Evolutionary conservation across 2,329 filamentous ascomycete genomes (phyloP), one percentile per base, ranked within the genome.

Genomic region (Metarhizium humberi): DNA sequence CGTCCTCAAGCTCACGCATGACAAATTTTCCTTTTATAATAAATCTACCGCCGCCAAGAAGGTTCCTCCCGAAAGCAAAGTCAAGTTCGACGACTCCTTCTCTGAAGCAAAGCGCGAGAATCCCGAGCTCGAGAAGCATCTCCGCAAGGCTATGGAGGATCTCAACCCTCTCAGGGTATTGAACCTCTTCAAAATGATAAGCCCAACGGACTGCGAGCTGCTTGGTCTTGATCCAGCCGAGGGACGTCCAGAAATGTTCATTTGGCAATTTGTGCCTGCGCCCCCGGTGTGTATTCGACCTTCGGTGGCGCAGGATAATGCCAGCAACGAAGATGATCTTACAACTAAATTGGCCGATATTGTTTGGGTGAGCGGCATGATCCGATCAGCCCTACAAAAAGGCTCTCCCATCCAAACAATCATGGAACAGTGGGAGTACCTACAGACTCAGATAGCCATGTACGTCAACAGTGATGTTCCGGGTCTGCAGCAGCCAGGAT

Each of bases 381-480:
- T 99, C 59, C 85, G 88, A 51, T 87, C 89, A 25, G 90, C 90
- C 0, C 71, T 97, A 16, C 80, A 87, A 58, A 91, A 90, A 62
- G 92, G 92, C 10, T 88, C 92, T 14, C 85, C 90, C 0, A 80
- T 99, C 2, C 83, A 88, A 61, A 95, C 90, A 1, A 88, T 97
- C 55, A 95, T 97, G 85, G 94, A 99, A 68, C 91, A 96, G 64
- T 99, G 94, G 94, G 94, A 99, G 67, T 97, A 92, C 65, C 76
- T 99, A 58, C 92, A 97, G 66, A 80, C 96, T 8, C 92, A 97
- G 66, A 88, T 97, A 57, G 94, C 92, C 58, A 91, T 97, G 79
- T 97, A 99, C 69, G 92, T 99, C 69, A 97, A 99, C 74, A 96
- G 92, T 60, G 92, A 96, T 63, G 86, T 95, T 2, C 94, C 94